Evolutionary conservation across 2,329 filamentous ascomycete genomes (phyloP), one percentile per base, ranked within the genome.

Genomic region (Claviceps sp.): DNA sequence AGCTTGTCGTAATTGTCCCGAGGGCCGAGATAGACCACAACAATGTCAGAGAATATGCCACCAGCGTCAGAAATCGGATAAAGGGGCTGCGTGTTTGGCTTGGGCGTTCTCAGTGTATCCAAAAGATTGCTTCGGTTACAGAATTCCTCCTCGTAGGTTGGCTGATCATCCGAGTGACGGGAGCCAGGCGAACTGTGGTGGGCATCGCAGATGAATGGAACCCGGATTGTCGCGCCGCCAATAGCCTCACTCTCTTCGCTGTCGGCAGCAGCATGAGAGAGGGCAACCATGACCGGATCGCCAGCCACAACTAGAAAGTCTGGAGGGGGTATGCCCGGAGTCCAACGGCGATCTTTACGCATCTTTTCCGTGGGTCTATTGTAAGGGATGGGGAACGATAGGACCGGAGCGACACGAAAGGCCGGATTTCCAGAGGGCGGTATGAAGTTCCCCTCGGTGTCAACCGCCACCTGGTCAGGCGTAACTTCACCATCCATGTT

Each of bases 141-240:
- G 38, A 90, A 76, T 57, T 83, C 83, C 66, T 89, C 86, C 68
- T 72, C 70, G 55, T 72, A 71, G 37, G 70, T 70, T 2, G 68
- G 64, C 11, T 69, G 72, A 55, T 74, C 74, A 7, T 76, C 84
- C 59, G 88, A 85, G 86, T 86, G 89, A 62, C 88, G 85, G n/a
- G 86, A 86, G 9, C 86, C 86, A 0, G 85, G 76, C 41, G 84
- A 74, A 62, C 84, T 85, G 63, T 89, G 85, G 67, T 89, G 86
- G 47, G 86, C 86, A 51, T 81, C 78, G 57, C 84, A 87, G 55
- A 88, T 78, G 54, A 87, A 82, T 0, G 83, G 81, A 52, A 86
- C 75, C 2, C 69, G 65, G 41, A 70, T 60, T 48, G 66, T 60
- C 34, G 60, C 52, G 4, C 64, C 65, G 24, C 65, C 65, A n/a